Evolutionary conservation across 2,329 filamentous ascomycete genomes (phyloP).

Genomic region (Alternaria sp.): DNA sequence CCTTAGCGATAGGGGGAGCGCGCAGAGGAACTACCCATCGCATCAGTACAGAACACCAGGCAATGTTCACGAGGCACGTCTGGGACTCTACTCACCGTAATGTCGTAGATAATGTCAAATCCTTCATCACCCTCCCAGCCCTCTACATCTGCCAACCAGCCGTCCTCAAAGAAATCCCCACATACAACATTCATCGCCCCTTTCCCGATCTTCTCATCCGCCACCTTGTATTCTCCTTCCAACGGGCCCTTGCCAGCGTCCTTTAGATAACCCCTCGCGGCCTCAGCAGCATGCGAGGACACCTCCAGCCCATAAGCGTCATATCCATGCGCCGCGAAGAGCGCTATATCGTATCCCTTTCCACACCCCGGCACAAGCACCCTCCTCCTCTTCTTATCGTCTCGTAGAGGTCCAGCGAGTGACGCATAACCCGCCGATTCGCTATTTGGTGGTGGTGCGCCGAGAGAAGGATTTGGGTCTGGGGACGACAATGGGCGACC

Average conservation of each 20-base stretch:
- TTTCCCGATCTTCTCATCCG: conserved; percentile 50
- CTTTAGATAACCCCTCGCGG: conserved; percentile 53
- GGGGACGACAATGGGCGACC: conserved; percentile 15
- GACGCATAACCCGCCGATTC: conserved; percentile 4
- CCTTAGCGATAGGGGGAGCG: conserved; percentile 62
- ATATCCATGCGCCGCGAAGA: conserved; percentile 77
- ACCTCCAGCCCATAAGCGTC: conserved; percentile 78
- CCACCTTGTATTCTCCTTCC: conserved; percentile 53
- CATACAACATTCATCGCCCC: conserved; percentile 64
- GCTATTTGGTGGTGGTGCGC: conserved; percentile 17
- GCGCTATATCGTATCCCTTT: conserved; percentile 78
- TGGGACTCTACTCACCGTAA: conserved; percentile 56
- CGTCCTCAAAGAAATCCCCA: conserved; percentile 72
- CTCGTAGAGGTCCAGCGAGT: conserved; percentile 20
- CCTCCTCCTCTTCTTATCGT: conserved; percentile 52
- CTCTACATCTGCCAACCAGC: conserved; percentile 57
- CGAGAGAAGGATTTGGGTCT: conserved; percentile 26
- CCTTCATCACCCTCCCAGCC: conserved; percentile 36
- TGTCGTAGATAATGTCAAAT: conserved; percentile 73
- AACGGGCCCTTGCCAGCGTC: conserved; percentile 41
- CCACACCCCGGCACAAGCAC: conserved; percentile 85
- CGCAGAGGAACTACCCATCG: conserved; percentile 64
- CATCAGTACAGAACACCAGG: background rate
- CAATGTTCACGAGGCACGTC: background rate
- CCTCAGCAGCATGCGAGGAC: conserved; percentile 58